Evolutionary conservation across 495 filamentous ascomycete species (phyloP).

Genomic region (Cercophora samala): DNA sequence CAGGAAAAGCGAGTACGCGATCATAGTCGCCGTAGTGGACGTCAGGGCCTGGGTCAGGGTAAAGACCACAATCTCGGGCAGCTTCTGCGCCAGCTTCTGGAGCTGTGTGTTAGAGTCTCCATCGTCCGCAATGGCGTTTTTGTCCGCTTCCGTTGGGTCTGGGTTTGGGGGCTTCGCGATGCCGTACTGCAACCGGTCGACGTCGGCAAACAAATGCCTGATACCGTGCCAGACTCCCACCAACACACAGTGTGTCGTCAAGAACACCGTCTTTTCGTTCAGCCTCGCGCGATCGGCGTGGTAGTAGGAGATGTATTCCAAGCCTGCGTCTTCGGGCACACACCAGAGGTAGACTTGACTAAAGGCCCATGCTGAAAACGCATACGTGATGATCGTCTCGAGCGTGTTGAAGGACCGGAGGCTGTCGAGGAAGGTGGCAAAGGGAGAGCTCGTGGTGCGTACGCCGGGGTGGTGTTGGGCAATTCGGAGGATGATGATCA

Average conservation of each 20-base stretch:
- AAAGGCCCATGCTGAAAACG: slow-evolving; percentile 77
- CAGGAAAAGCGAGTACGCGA: slow-evolving; percentile 64
- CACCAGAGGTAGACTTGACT: slow-evolving; percentile 81
- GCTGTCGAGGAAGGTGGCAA: slow-evolving; percentile 57
- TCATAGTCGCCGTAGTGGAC: slow-evolving; percentile 45
- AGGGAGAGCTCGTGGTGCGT: slow-evolving; percentile 65
- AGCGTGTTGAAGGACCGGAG: slow-evolving; percentile 55
- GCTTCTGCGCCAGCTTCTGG: slow-evolving; percentile 30
- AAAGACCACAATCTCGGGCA: slow-evolving; percentile 31
- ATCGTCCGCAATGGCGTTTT: slow-evolving; percentile 32
- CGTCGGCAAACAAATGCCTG: slow-evolving; percentile 69
- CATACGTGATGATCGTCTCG: slow-evolving; percentile 67
- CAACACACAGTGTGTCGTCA: slow-evolving; percentile 65
- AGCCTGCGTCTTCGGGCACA: slow-evolving; percentile 55
- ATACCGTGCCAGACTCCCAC: slow-evolving; percentile 67
- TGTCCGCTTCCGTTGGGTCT: background rate
- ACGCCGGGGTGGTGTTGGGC: slow-evolving; percentile 74
- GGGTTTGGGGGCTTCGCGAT: slow-evolving; percentile 27
- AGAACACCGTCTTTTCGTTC: slow-evolving; percentile 84
- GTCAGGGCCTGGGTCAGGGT: slow-evolving; percentile 43
- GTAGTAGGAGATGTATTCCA: slow-evolving; percentile 66
- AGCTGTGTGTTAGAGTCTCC: slow-evolving; percentile 26
- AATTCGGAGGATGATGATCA: slow-evolving; percentile 72
- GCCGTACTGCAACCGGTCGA: slow-evolving; percentile 63
- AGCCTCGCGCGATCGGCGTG: slow-evolving; percentile 69